These are phyloP conservation scores for Lasiosphaeris hirsuta DNA, from an alignment of 495 filamentous ascomycete genomes.

Conservation along the genomic window DNA sequence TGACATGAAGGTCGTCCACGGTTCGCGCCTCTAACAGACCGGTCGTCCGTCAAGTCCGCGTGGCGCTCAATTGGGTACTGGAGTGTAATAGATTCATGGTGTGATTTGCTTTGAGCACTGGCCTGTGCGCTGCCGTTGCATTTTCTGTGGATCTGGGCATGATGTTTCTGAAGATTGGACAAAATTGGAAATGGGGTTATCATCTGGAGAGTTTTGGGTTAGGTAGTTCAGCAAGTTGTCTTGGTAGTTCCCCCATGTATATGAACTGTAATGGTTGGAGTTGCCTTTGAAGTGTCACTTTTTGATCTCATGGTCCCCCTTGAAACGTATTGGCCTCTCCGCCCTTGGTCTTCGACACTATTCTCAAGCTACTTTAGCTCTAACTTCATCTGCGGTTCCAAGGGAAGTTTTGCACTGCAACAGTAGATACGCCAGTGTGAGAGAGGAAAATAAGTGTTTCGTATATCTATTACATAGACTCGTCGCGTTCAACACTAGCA, in stretches of 20 bases:
- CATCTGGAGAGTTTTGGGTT: slow-evolving; percentile 16
- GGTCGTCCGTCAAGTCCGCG: not conserved
- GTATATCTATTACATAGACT: no score
- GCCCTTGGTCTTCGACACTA: no score
- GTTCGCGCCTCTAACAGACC: slow-evolving; percentile 50
- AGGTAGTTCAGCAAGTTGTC: slow-evolving; percentile 16
- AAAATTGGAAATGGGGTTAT: slow-evolving; percentile 19
- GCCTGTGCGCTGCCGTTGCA: slow-evolving; percentile 9
- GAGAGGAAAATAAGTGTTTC: no score
- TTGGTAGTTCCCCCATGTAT: slow-evolving; percentile 28
- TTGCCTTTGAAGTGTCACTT: no score
- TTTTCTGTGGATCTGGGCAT: slow-evolving; percentile 22
- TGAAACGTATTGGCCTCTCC: no score
- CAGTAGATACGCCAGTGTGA: no score
- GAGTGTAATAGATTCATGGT: slow-evolving; percentile 10
- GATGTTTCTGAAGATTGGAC: slow-evolving; percentile 28
- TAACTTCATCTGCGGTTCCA: no score
- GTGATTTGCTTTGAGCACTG: slow-evolving; percentile 12
- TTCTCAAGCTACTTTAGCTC: no score
- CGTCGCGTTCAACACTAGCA: no score
- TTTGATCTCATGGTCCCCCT: no score
- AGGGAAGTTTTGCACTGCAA: no score
- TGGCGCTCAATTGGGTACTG: not conserved
- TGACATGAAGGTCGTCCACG: slow-evolving; percentile 97
- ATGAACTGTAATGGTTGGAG: slow-evolving; percentile 39